Base-by-base conservation (phyloP, 257 asterid species). In the Rehmannia glutinosa region DNA sequence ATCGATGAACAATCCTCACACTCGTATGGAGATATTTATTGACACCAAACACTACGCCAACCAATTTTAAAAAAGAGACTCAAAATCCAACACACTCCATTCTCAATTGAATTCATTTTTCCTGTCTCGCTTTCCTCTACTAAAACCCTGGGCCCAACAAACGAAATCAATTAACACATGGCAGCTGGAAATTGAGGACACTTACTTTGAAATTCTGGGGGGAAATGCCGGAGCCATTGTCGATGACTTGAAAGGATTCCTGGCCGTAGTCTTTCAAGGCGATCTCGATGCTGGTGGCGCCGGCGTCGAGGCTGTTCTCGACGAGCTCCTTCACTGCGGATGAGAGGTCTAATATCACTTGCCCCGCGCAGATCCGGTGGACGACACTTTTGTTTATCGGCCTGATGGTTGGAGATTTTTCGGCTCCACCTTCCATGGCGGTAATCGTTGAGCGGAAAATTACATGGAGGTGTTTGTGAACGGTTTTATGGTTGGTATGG, bases 301-400 rank as follows among this genome's bases (percentile, higher is more conserved):
- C 95, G 64, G 97, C 96, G 53, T 94, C 99, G 54, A 94, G 84
- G 93, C 99, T 94, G 88, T 94, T 94, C 83, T 94, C 99, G 11
- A 94, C 95, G 72, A 94, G 93, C 83, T 91, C 99, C 89, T 91
- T 94, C 59, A 94, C 97, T 41, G 97, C 97, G 33, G 99, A 91
- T 27, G 97, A 80, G 49, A 94, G 96, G 88, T 87, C 97, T 5
- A 94, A 13, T 35, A 94, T 91, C 51, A 94, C 97, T 73, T 94
- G 97, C 5, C 99, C 97, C 5, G 99, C 84, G 76, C 92, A 86
- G 46, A 94, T 91, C 20, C 91, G 78, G 79, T 88, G 97, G 67
- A 86, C 96, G 3, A 83, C 87, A 45, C 82, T 79, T 67, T 83
- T 94, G 75, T 78, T 80, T 69, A 94, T 87, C 20, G 96, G 84